These are phyloP conservation scores for Nannizziopsis barbatae DNA, from an alignment of 2,329 filamentous ascomycete species.

Conservation along the genomic window DNA sequence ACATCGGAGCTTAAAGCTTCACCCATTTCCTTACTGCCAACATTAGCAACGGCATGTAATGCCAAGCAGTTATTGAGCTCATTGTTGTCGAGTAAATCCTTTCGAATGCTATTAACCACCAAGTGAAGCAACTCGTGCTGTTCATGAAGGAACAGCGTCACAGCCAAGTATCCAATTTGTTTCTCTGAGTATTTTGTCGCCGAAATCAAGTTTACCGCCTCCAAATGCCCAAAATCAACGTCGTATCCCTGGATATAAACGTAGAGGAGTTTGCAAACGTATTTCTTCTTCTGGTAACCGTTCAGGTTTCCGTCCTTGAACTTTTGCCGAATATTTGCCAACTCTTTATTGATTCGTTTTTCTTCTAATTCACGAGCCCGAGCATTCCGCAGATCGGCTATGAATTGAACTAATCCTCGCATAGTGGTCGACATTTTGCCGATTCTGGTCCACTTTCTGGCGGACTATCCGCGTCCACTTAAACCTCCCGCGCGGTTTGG, in stretches of 20 bases:
- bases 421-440: slow-evolving; percentile 36
- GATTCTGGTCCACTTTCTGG: slow-evolving; percentile 4
- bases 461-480: slow-evolving; percentile 7
- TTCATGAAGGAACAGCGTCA: slow-evolving; percentile 94
- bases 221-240: slow-evolving; percentile 95
- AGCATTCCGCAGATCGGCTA: slow-evolving; percentile 90
- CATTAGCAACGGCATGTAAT: slow-evolving; percentile 93
- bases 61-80: slow-evolving; percentile 96
- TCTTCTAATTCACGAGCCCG: slow-evolving; percentile 91
- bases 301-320: slow-evolving; percentile 92
- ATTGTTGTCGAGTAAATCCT: slow-evolving; percentile 87
- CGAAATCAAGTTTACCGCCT: slow-evolving; percentile 95
- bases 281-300: slow-evolving; percentile 99
- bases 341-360: slow-evolving; percentile 98
- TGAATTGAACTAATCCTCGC: slow-evolving; percentile 87
- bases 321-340: slow-evolving; percentile 96
- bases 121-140: slow-evolving; percentile 91
- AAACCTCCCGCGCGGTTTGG: slow-evolving; percentile 3
- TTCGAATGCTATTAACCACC: slow-evolving; percentile 96
- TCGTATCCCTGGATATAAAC: slow-evolving; percentile 99
- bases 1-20: slow-evolving; percentile 87
- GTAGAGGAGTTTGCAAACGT: slow-evolving; percentile 98
- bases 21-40: slow-evolving; percentile 92
- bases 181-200: slow-evolving; percentile 97
- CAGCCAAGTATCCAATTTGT: slow-evolving; percentile 95